phyloP scores from a whole-genome alignment of 495 filamentous ascomycete genomes.

The Staphylotrichum longicolle region DNA sequence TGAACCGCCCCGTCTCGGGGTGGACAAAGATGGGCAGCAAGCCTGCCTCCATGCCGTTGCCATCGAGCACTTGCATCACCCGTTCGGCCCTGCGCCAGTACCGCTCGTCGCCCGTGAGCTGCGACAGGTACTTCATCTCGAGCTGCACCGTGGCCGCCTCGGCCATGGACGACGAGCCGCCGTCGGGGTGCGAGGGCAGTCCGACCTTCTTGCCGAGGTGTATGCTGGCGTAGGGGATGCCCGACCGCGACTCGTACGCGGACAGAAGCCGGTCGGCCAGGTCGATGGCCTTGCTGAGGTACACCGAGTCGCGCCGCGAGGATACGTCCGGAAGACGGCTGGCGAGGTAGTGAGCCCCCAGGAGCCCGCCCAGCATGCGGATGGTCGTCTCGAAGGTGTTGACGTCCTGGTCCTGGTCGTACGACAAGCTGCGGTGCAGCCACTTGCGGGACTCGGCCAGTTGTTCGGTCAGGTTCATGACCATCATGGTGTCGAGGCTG shows the following conservation, averaged over 20 bases:
- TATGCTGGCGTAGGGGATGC: conserved; percentile 88
- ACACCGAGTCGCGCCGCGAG: conserved; percentile 74
- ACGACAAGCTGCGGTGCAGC: conserved; percentile 75
- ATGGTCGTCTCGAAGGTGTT: conserved; percentile 98
- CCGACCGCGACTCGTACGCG: conserved; percentile 81
- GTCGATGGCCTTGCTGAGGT: conserved; percentile 90
- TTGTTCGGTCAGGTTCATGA: conserved; percentile 93
- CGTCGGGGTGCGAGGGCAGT: conserved; percentile 73
- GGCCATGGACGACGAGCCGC: conserved; percentile 84
- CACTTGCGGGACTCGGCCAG: conserved; percentile 83
- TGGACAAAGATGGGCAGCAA: conserved; percentile 88
- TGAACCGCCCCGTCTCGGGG: conserved; percentile 70
- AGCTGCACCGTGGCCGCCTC: conserved; percentile 90
- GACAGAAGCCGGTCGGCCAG: conserved; percentile 80
- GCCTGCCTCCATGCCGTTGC: conserved; percentile 71
- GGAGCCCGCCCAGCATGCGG: conserved; percentile 89
- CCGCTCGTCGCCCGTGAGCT: conserved; percentile 83
- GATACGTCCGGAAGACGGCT: conserved; percentile 66
- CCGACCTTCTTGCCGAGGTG: conserved; percentile 74
- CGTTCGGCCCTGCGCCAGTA: conserved; percentile 90
- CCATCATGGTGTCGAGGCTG: conserved; percentile 88
- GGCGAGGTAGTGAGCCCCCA: conserved; percentile 94
- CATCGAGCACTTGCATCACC: conserved; percentile 84
- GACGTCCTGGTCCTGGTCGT: conserved; percentile 89
- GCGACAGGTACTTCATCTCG: conserved; percentile 96